A percentile compares a stretch with the other conserved stretches of the same genome.
Evolutionary conservation across 805 yeast species (phyloP).

Genomic region (Myxozyma vanderwaltii): DNA sequence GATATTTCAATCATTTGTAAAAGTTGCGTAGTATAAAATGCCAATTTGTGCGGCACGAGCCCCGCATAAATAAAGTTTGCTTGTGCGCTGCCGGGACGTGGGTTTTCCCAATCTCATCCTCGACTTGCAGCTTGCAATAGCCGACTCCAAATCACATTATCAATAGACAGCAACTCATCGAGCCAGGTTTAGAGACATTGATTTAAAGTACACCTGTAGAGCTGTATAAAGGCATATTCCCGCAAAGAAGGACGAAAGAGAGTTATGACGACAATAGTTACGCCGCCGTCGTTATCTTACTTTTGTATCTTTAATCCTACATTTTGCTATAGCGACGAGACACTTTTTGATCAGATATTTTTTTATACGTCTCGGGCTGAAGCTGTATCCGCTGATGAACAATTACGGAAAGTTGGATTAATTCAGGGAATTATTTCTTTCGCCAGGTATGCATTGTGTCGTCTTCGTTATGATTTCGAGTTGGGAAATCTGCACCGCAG

Average conservation of each 20-base stretch:
- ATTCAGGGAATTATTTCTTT: constrained; percentile 33
- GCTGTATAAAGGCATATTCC: background rate
- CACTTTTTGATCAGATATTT: constrained; percentile 29
- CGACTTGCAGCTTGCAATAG: too few relatives aligned
- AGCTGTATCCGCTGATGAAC: constrained; percentile 29
- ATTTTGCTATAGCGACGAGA: constrained; percentile 26
- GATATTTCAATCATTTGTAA: too few relatives aligned
- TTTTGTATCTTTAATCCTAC: constrained; percentile 31
- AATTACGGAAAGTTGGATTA: constrained; percentile 29
- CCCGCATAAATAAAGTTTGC: background rate
- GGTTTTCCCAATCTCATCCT: background rate
- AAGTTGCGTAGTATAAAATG: too few relatives aligned
- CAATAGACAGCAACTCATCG: background rate
- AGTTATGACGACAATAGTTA: constrained; percentile 23
- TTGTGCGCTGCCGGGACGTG: constrained; percentile 6
- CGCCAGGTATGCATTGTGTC: constrained; percentile 31
- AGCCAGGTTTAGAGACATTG: too few relatives aligned
- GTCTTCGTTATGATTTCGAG: background rate
- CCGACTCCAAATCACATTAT: too few relatives aligned
- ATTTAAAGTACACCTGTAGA: too few relatives aligned
- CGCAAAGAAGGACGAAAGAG: background rate
- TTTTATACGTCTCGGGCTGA: constrained; percentile 29
- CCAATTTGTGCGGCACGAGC: constrained; percentile 11
- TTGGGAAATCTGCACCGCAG: background rate
- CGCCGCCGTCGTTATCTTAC: constrained; percentile 32